Conservation (phyloP, 2,329 filamentous ascomycete species). For the Tolypocladium tropicale region DNA sequence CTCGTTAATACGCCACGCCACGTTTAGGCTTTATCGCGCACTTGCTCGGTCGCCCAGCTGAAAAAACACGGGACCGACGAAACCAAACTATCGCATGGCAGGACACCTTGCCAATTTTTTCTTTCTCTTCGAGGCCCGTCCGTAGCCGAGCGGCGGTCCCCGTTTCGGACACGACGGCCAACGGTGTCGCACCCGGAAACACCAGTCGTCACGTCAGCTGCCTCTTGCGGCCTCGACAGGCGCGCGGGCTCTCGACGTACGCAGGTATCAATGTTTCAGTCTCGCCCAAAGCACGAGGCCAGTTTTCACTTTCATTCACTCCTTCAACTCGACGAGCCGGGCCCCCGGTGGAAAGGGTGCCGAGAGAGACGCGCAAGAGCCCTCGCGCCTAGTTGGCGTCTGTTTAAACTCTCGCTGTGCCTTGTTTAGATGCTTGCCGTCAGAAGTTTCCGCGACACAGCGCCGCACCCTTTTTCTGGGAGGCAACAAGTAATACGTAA, state of each 20-base stretch:
- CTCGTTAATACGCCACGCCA: not conserved
- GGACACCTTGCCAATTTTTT: not conserved
- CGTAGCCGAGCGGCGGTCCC: not conserved
- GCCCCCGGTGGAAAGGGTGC: no score
- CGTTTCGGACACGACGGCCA: not conserved
- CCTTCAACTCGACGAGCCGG: no score
- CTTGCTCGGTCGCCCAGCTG: not conserved
- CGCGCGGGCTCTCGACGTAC: not conserved
- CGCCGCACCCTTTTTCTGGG: not conserved
- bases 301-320: no score
- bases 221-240: not conserved
- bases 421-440: not conserved
- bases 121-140: not conserved
- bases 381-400: no score
- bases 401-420: not conserved
- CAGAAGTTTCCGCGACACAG: not conserved
- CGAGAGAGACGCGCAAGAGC: no score
- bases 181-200: not conserved
- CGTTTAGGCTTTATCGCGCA: constrained; percentile 2
- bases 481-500: no score
- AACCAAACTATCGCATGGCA: not conserved
- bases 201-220: not conserved
- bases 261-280: not conserved
- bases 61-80: not conserved
- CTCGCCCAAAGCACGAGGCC: not conserved